Conservation (phyloP, 192 early-diverging fungal species). For the Chytriomyces sp. region DNA sequence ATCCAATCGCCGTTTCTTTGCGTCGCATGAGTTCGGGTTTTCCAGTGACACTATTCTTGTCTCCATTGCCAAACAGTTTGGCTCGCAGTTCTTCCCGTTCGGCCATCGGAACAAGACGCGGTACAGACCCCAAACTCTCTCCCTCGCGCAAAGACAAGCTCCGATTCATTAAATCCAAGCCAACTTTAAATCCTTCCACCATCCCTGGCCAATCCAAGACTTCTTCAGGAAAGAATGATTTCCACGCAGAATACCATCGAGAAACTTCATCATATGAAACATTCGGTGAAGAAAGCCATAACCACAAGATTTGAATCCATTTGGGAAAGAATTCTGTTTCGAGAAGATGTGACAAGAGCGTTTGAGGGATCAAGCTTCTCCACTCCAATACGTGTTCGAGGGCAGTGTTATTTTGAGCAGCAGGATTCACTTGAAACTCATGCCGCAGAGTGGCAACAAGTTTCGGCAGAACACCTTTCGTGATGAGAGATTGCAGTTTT, state of each 20-base stretch:
- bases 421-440: conserved; percentile 76
- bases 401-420: conserved; percentile 68
- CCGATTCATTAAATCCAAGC: conserved; percentile 74
- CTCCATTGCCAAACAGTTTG: neutral
- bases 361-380: conserved; percentile 56
- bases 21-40: conserved; percentile 34
- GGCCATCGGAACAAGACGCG: conserved; percentile 37
- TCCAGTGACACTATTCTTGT: conserved; percentile 20
- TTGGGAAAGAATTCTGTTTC: conserved; percentile 82
- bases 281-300: conserved; percentile 66
- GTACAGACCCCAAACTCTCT: conserved; percentile 37
- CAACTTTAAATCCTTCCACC: conserved; percentile 63
- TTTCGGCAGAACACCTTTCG: conserved; percentile 72
- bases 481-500: conserved; percentile 43
- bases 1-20: conserved; percentile 44
- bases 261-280: conserved; percentile 67
- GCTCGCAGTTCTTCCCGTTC: conserved; percentile 36
- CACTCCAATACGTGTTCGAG: conserved; percentile 68
- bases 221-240: conserved; percentile 54
- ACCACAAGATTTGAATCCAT: conserved; percentile 73
- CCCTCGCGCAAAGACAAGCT: conserved; percentile 40
- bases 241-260: conserved; percentile 76
- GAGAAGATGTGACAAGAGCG: conserved; percentile 63
- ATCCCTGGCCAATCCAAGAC: conserved; percentile 53
- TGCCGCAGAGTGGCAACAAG: conserved; percentile 61